Conservation (phyloP, 169 alveolate genomes). For the Cytauxzoon felis region DNA sequence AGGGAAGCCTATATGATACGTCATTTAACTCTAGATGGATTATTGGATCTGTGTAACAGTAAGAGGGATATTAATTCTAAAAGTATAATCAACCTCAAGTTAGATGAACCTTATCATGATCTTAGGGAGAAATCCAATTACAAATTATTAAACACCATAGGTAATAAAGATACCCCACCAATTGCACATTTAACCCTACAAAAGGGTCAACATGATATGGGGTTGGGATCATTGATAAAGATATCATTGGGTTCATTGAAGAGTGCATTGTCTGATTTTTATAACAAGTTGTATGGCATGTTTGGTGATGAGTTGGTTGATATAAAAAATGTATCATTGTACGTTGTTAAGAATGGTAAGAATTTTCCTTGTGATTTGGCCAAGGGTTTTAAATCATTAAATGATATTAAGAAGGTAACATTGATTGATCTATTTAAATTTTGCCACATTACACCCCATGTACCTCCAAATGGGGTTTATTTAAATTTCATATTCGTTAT, state of each 20-base stretch:
- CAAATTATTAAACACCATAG: slow-evolving; percentile 5
- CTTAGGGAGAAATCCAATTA: background rate
- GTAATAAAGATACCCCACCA: slow-evolving; percentile 18
- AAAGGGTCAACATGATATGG: slow-evolving; percentile 54
- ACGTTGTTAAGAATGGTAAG: slow-evolving; percentile 45
- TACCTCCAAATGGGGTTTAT: slow-evolving; percentile 50
- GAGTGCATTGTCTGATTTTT: slow-evolving; percentile 51
- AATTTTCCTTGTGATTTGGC: slow-evolving; percentile 21
- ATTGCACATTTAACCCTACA: slow-evolving; percentile 52
- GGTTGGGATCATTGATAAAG: slow-evolving; percentile 41
- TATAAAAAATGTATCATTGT: slow-evolving; percentile 13
- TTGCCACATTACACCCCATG: slow-evolving; percentile 40
- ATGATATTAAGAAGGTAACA: slow-evolving; percentile 43
- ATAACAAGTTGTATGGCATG: slow-evolving; percentile 38
- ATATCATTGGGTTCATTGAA: slow-evolving; percentile 56
- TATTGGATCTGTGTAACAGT: slow-evolving; percentile 41
- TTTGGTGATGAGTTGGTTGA: slow-evolving; percentile 30
- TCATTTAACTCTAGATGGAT: slow-evolving; percentile 46
- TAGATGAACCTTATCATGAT: slow-evolving; percentile 19
- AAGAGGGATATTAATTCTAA: slow-evolving; percentile 9
- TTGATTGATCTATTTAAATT: slow-evolving; percentile 36
- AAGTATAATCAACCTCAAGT: slow-evolving; percentile 23
- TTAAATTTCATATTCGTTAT: slow-evolving; percentile 37
- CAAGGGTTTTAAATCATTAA: slow-evolving; percentile 3
- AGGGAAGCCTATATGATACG: slow-evolving; percentile 56